These are phyloP conservation scores for Penicillium sp. DNA, from an alignment of 2,329 filamentous ascomycete species.

Conservation along the genomic window DNA sequence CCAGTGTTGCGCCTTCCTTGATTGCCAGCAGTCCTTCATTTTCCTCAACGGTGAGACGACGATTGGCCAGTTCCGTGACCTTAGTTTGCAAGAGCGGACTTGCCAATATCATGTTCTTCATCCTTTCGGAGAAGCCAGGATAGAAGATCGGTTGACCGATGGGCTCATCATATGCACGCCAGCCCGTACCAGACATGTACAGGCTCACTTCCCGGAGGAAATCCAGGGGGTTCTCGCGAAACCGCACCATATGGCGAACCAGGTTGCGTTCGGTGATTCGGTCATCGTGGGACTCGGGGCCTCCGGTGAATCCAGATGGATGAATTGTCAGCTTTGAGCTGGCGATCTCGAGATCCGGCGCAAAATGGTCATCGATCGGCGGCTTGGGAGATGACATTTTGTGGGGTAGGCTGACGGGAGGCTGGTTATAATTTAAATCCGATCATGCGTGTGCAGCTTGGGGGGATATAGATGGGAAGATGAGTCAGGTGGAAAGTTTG, in stretches of 20 bases:
- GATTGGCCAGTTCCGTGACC: conserved; percentile 71
- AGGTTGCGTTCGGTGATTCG: conserved; percentile 49
- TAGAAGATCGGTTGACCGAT: conserved; percentile 95
- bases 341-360: conserved; percentile 73
- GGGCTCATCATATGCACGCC: conserved; percentile 87
- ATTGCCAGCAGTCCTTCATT: conserved; percentile 64
- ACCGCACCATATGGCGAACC: conserved; percentile 75
- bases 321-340: conserved; percentile 71
- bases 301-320: conserved; percentile 59
- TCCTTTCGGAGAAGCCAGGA: conserved; percentile 82
- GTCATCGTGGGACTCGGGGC: conserved; percentile 39
- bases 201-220: conserved; percentile 92
- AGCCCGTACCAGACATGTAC: conserved; percentile 88
- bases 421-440: background rate
- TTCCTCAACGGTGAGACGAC: conserved; percentile 71
- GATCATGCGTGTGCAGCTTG: background rate
- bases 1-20: conserved; percentile 25
- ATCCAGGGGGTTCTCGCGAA: conserved; percentile 67
- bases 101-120: conserved; percentile 72
- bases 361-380: conserved; percentile 45
- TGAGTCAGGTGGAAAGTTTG: background rate
- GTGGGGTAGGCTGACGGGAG: conserved; percentile 1
- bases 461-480: background rate
- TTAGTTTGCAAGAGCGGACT: conserved; percentile 70
- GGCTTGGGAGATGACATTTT: conserved; percentile 32